Evolutionary conservation across 768 basidiomycete species (phyloP).

Genomic region (Termitomyces sp.): DNA sequence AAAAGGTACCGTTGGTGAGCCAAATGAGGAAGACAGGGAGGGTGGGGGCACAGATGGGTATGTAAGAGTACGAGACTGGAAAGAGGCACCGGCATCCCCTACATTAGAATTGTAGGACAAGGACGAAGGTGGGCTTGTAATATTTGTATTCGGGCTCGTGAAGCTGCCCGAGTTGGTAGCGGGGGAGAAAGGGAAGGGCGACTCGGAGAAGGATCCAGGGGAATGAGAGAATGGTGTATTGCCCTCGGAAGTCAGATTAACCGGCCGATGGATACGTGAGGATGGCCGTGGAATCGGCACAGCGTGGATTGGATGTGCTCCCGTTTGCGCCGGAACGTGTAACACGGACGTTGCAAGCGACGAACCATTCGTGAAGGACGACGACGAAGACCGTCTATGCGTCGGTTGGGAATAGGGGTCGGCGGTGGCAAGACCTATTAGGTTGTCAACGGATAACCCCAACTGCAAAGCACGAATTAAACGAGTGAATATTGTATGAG

Average conservation of each 20-base stretch:
- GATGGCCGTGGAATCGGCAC: conserved; percentile 75
- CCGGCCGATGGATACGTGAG: conserved; percentile 55
- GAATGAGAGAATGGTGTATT: conserved; percentile 64
- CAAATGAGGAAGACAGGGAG: conserved; percentile 72
- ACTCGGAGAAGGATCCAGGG: conserved; percentile 54
- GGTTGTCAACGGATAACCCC: conserved; percentile 70
- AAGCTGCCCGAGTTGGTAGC: conserved; percentile 47
- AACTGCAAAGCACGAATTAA: conserved; percentile 35
- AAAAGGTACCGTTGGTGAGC: conserved; percentile 54
- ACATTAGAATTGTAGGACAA: conserved; percentile 42
- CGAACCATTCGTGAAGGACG: conserved; percentile 29
- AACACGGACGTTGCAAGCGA: conserved; percentile 43
- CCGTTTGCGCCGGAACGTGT: conserved; percentile 23
- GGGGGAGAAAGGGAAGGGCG: conserved; percentile 65
- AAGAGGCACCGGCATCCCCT: conserved; percentile 20
- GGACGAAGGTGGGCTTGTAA: conserved; percentile 73
- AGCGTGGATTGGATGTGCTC: conserved; percentile 37
- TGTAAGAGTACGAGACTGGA: conserved; percentile 40
- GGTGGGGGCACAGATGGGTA: conserved; percentile 86
- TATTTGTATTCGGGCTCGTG: conserved; percentile 52
- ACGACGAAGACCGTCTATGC: conserved; percentile 48
- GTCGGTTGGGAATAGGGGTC: conserved; percentile 72
- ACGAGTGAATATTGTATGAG: conserved; percentile 1
- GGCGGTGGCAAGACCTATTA: conserved; percentile 61
- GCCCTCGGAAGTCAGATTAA: conserved; percentile 38